These are phyloP conservation scores for Huiozyma naganishii DNA, from an alignment of 805 yeast genomes.

Conservation along the genomic window DNA sequence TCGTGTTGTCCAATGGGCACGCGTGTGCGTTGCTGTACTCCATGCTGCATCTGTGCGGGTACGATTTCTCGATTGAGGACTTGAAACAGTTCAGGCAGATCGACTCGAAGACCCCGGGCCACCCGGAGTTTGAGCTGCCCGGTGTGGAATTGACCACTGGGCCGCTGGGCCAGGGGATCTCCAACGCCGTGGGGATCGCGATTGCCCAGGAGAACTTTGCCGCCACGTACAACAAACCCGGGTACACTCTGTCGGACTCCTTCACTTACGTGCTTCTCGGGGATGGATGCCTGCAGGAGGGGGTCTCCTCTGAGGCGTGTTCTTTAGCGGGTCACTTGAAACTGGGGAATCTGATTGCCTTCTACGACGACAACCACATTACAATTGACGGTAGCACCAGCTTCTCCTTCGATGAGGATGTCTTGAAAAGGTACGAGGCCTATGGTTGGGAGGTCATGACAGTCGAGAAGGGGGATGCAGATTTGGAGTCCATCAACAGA, in stretches of 20 bases:
- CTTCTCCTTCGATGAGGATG: conserved; percentile 90
- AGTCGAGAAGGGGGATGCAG: conserved; percentile 74
- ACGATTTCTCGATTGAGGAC: conserved; percentile 70
- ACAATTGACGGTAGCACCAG: conserved; percentile 91
- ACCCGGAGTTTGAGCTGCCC: conserved; percentile 85
- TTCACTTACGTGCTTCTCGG: conserved; percentile 77
- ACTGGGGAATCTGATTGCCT: conserved; percentile 84
- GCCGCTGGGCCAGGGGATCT: conserved; percentile 96
- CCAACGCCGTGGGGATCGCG: conserved; percentile 94
- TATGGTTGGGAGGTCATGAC: conserved; percentile 87
- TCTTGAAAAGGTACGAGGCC: conserved; percentile 68
- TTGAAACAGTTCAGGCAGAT: conserved; percentile 84
- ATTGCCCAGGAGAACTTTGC: conserved; percentile 88
- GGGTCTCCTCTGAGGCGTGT: conserved; percentile 88
- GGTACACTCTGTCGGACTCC: conserved; percentile 57
- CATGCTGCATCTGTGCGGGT: conserved; percentile 78
- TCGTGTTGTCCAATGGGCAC: conserved; percentile 92
- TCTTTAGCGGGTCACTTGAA: conserved; percentile 94
- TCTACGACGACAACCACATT: conserved; percentile 95
- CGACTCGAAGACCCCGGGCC: conserved; percentile 91
- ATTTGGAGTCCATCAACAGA: conserved; percentile 53
- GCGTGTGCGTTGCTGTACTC: conserved; percentile 86
- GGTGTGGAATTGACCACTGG: conserved; percentile 98
- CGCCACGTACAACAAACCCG: conserved; percentile 89
- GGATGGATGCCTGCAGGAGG: conserved; percentile 98